Conservation (phyloP, 2,329 filamentous ascomycete genomes). For the Monosporascus cannonballus region DNA sequence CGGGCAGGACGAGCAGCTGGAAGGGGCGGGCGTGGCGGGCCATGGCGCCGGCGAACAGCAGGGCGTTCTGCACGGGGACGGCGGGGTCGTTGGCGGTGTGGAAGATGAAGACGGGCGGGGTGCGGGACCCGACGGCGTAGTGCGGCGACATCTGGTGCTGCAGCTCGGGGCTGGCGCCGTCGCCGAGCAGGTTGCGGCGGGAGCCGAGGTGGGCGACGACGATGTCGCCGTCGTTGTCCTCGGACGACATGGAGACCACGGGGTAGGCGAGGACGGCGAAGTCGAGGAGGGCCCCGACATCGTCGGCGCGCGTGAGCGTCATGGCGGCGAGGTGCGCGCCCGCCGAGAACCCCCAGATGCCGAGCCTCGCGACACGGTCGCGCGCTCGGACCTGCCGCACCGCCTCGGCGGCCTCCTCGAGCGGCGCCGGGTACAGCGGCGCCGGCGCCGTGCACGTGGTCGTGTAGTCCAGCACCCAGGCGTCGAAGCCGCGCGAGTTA, state of each 20-base stretch:
- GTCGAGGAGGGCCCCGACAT: slow-evolving; percentile 7
- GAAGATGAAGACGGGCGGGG: slow-evolving; percentile 30
- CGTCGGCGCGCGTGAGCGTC: slow-evolving; percentile 8
- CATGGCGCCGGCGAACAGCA: slow-evolving; percentile 22
- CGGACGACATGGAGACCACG: slow-evolving; percentile 15
- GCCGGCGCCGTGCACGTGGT: slow-evolving; percentile 1
- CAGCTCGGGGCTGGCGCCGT: slow-evolving; percentile 4
- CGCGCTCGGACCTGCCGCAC: slow-evolving; percentile 10
- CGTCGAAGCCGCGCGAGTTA: slow-evolving; percentile 14
- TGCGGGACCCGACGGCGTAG: slow-evolving; percentile 14
- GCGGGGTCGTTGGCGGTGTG: slow-evolving; percentile 22
- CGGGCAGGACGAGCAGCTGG: slow-evolving; percentile 20
- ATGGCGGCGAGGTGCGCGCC: slow-evolving; percentile 19
- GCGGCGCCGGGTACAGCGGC: slow-evolving; percentile 14
- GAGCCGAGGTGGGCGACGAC: slow-evolving; percentile 11
- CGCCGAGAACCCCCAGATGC: slow-evolving; percentile 20
- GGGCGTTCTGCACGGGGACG: slow-evolving; percentile 22
- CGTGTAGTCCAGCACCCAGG: slow-evolving; percentile 19
- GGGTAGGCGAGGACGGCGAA: slow-evolving; percentile 21
- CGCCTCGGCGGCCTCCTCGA: slow-evolving; percentile 13
- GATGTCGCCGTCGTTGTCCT: slow-evolving; percentile 1
- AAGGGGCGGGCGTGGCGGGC: slow-evolving; percentile 14
- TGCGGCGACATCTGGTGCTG: slow-evolving; percentile 17
- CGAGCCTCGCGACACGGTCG: slow-evolving; percentile 11
- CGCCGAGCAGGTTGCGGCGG: slow-evolving; percentile 15